Evolutionary conservation across 108 stramenopile genomes (phyloP).

Genomic region (Aurantiochytrium sp.): DNA sequence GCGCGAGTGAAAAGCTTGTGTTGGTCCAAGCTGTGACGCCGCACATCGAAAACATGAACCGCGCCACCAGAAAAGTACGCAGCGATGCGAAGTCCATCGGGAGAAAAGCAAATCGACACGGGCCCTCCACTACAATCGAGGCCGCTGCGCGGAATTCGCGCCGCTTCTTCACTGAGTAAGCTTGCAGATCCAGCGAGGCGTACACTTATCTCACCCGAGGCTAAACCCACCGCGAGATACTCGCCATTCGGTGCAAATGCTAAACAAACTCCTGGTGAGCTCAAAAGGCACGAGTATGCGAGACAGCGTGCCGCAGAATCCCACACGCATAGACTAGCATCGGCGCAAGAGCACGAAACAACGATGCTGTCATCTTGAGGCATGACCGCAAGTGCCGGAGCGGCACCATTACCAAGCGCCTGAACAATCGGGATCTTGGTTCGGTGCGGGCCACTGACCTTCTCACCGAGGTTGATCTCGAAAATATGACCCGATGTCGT

Average conservation of each 20-base stretch:
- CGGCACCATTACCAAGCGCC: neutral
- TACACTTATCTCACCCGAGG: neutral
- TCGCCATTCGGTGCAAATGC: neutral
- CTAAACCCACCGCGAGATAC: neutral
- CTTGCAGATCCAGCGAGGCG: neutral
- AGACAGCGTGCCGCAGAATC: neutral
- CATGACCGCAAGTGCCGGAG: neutral
- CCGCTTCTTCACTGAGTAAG: too few species aligned
- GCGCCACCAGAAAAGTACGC: neutral
- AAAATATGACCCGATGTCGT: neutral
- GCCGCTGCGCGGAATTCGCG: too few species aligned
- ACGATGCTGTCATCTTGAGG: neutral
- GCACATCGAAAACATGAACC: neutral
- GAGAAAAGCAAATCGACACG: neutral
- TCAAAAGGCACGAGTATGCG: neutral
- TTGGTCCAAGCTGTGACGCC: neutral
- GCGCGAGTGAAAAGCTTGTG: neutral
- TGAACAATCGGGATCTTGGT: neutral
- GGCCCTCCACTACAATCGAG: too few species aligned
- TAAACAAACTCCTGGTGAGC: neutral
- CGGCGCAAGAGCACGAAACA: neutral
- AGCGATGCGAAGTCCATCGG: neutral
- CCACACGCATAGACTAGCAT: neutral
- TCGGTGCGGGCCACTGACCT: too few species aligned
- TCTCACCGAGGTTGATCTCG: conserved; percentile 7